Base-by-base conservation (phyloP, 169 alveolate species). In the Plasmodium coatneyi region DNA sequence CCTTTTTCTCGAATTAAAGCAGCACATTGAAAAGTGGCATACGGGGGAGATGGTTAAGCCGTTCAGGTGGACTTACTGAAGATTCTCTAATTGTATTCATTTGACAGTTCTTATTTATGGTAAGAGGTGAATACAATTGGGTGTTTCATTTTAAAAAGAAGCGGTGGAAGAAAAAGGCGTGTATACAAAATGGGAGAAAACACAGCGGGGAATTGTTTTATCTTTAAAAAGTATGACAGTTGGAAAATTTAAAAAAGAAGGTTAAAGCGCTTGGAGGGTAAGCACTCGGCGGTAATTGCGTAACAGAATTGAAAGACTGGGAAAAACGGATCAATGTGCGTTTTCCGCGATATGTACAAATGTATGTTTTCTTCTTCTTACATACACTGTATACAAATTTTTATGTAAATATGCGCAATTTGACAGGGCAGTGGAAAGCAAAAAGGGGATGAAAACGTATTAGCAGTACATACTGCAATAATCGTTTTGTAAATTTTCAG, bases 131-230 rank as follows among this genome's bases (percentile, higher is more conserved):
- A 80, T 7, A 80, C 28, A 19, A 80, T 46, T 46, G 52, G 46
- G 30, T 80, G 39, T 80, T 80, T 14, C 76, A 80, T 43, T 80
- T 41, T 54, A 81, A 81, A 81, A 81, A 81, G 22, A 52, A 46
- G 60, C 3, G 6, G 19, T 9, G 30, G 14, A 12, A 30, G n/a
- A 52, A 9, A 41, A 22, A 22, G 41, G 39, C 1, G 14, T 19
- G 60, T 34, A n/a, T 6, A 34, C 28, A 6, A 78, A 78, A 79
- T 16, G 25, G 56, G 56, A n/a, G n/a, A 30, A 41, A 79, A 79
- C 46, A 16, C 70, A 43, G 7, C 3, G 46, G 49, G 46, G 34
- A 41, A 79, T 14, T 36, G 32, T 39, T 79, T 79, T 32, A 79
- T 79, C 34, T 43, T 28, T 41, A n/a, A 79, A 39, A 41, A 79